These are phyloP conservation scores for Rhododendron williamsianum DNA, from an alignment of 148 eudicot species.

Conservation along the genomic window DNA sequence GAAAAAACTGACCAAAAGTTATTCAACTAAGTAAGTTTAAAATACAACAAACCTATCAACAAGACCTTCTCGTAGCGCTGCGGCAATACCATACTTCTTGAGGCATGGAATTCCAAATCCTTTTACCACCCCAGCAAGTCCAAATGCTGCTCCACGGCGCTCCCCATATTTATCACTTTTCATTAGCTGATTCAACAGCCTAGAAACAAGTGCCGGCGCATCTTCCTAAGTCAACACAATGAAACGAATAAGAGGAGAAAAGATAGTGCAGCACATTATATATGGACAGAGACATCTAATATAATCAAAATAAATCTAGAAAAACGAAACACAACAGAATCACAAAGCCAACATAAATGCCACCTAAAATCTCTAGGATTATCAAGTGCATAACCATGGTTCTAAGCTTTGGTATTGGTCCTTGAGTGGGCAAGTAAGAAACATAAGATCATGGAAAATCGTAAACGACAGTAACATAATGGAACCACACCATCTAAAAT, in stretches of 20 bases:
- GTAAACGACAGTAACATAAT: not conserved
- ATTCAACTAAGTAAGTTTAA: not conserved
- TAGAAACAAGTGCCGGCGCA: constrained; percentile 69
- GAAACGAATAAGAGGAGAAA: constrained; percentile 11
- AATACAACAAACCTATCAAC: constrained; percentile 56
- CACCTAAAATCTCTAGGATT: not conserved
- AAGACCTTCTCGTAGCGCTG: constrained; percentile 62
- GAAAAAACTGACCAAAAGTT: not conserved
- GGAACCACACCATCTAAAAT: not conserved
- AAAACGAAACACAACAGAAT: not conserved
- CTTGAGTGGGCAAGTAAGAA: not conserved
- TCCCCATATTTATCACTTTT: constrained; percentile 97
- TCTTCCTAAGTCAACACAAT: constrained; percentile 54
- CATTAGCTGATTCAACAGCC: constrained; percentile 83
- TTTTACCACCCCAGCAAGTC: constrained; percentile 85
- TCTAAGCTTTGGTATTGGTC: not conserved
- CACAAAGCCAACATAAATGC: not conserved
- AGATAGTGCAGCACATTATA: not conserved
- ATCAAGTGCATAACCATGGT: not conserved
- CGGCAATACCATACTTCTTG: constrained; percentile 72
- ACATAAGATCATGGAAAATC: not conserved
- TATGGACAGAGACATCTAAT: not conserved
- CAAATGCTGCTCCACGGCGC: constrained; percentile 99
- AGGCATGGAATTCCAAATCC: constrained; percentile 76
- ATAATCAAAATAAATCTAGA: not conserved